phyloP scores from a whole-genome alignment of 148 eudicot species.

The Chenopodium formosanum region DNA sequence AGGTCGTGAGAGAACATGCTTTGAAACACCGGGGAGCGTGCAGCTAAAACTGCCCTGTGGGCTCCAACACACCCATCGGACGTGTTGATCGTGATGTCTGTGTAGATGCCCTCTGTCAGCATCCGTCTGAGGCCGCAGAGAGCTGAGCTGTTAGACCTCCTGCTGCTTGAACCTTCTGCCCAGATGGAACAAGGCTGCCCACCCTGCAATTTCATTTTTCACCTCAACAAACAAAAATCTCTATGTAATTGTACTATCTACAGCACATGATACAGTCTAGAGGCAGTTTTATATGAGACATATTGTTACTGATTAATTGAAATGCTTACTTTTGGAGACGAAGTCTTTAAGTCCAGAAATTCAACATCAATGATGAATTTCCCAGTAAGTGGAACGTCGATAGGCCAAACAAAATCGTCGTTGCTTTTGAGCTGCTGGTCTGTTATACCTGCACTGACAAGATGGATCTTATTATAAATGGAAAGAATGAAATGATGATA shows the following conservation, averaged over 20 bases:
- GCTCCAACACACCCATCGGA: slow-evolving; percentile 65
- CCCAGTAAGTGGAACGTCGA: slow-evolving; percentile 70
- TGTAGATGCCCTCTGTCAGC: slow-evolving; percentile 82
- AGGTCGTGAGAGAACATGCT: slow-evolving; percentile 90
- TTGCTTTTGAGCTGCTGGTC: slow-evolving; percentile 67
- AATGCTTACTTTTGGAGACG: slow-evolving; percentile 50
- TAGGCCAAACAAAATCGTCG: slow-evolving; percentile 82
- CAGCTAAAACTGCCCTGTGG: slow-evolving; percentile 82
- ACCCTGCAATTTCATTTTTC: slow-evolving; percentile 42
- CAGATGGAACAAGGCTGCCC: slow-evolving; percentile 70
- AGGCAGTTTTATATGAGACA: neutral
- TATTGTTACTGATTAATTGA: neutral
- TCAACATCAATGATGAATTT: slow-evolving; percentile 84
- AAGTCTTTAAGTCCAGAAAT: slow-evolving; percentile 73
- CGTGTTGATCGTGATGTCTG: slow-evolving; percentile 71
- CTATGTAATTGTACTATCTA: neutral
- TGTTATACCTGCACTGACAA: slow-evolving; percentile 49
- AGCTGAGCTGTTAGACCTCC: slow-evolving; percentile 49
- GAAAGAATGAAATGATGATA: too few species aligned
- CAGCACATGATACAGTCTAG: neutral
- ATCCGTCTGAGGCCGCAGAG: slow-evolving; percentile 56
- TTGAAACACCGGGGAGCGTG: slow-evolving; percentile 78
- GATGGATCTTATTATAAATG: neutral
- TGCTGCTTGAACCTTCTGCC: slow-evolving; percentile 47
- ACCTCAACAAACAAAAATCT: neutral